Evolutionary conservation across 148 eudicot species (phyloP), one percentile per base, ranked within the genome.

Genomic region (Rhododendron molle): DNA sequence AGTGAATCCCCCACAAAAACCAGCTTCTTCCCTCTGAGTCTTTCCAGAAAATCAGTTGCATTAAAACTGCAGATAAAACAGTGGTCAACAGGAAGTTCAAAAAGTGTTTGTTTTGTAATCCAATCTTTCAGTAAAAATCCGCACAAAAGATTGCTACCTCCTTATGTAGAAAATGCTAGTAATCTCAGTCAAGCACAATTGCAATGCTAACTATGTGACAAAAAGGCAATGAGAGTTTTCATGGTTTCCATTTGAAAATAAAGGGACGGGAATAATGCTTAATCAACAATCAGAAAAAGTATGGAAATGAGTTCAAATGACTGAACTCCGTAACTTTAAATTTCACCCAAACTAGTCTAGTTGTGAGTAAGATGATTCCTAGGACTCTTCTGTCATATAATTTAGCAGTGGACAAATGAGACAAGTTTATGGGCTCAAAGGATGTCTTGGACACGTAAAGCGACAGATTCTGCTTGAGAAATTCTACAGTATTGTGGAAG

Each of bases 1-100:
- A 96, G 87, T 0, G 99, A 96, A 84, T 95, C 99, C 38, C 99
- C 99, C 32, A 93, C 98, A 72, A 93, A 93, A 26, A 94, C 94
- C 56, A 96, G 90, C 89, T 90, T 93, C 85, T 90, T 88, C 46
- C 97, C 99, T 85, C 94, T 92, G 54, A 96, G 91, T 74, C 93
- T 91, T 90, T 95, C 93, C 71, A 95, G 90, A 87, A 95, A 93
- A 87, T 94, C 96, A 62, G 92, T 94, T 43, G 92, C 92, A 84
- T 94, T 92, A 67, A 96, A 86, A 84, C 98, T 93, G 91, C 58
- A 30, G 76, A 34, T 26, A 23, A 81, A 88, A 74, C 76, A 74
- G 28, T 36, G 26, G 62, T 49, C 40, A 87, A 56, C 9, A 36
- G 2, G 15, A 6, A 56, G 60, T 74, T 62, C 58, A 81, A 38